These are phyloP conservation scores for Blastobotrys parvus DNA, from an alignment of 805 yeast species.

Conservation along the genomic window DNA sequence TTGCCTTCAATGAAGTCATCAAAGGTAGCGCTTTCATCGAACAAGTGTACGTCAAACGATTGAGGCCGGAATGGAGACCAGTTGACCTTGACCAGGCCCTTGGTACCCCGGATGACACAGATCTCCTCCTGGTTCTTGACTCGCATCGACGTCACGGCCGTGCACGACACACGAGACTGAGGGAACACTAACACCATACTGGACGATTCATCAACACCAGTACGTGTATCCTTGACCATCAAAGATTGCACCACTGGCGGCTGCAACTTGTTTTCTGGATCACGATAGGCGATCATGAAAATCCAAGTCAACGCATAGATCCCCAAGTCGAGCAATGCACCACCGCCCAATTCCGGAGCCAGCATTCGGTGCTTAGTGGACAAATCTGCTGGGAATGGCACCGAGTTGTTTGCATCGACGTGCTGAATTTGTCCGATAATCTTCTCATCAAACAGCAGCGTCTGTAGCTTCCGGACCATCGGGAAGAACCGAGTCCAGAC, in stretches of 20 bases:
- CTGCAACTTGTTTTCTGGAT: slow-evolving; percentile 13
- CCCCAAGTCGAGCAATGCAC: slow-evolving; percentile 49
- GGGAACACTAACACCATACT: slow-evolving; percentile 11
- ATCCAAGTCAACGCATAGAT: slow-evolving; percentile 41
- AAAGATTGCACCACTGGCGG: slow-evolving; percentile 8
- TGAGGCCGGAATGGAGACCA: slow-evolving; percentile 16
- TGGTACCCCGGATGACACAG: slow-evolving; percentile 15
- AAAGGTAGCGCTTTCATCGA: slow-evolving; percentile 5
- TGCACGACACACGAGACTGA: slow-evolving; percentile 6
- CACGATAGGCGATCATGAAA: slow-evolving; percentile 11
- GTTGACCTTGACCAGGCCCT: slow-evolving; percentile 18
- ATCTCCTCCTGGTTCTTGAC: slow-evolving; percentile 5
- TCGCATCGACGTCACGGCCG: slow-evolving; percentile 11
- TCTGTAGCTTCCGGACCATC: slow-evolving; percentile 29
- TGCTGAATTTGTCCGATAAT: slow-evolving; percentile 41
- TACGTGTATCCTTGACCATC: slow-evolving; percentile 9
- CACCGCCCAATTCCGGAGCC: slow-evolving; percentile 44
- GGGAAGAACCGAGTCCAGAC: slow-evolving; percentile 37
- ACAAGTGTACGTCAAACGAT: slow-evolving; percentile 11
- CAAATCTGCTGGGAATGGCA: slow-evolving; percentile 29
- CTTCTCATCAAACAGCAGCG: slow-evolving; percentile 33
- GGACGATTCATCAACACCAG: slow-evolving; percentile 13
- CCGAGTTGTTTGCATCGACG: slow-evolving; percentile 37
- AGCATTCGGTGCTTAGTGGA: slow-evolving; percentile 34
- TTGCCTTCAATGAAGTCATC: slow-evolving; percentile 2